Base-by-base conservation (phyloP, 1,284 basidiomycete species). In the Ganoderma meredithae region DNA sequence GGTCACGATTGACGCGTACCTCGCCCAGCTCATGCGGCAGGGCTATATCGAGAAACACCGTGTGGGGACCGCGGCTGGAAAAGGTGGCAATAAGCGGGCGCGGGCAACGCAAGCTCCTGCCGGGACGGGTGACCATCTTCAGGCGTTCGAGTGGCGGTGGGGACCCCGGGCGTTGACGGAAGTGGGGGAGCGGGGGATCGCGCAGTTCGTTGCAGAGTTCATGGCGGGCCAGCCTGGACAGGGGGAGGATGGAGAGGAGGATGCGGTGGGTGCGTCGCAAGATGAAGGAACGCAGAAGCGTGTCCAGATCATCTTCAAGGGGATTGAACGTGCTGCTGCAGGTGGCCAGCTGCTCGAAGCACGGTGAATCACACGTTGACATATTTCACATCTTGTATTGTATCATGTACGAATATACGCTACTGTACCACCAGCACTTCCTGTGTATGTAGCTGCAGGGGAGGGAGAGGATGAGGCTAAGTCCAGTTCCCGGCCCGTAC, bases 111-210 rank as follows among this genome's bases (percentile, higher is more conserved):
- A 86, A 71, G 82, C 76, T 5, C 81, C 81, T 12, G 58, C 55
- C 7, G 33, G 55, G 15, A 33, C 78, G 47, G 81, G 80, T 43
- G 87, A 89, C 22, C 86, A 86, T 15, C 85, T 83, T 9, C 80
- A 81, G 22, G 82, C 82, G 36, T 90, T 84, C 70, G 91, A 94
- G 76, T 94, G 92, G 92, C 85, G 88, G 7, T 95, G 93, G 93
- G 93, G 92, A 3, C 82, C 83, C 22, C 84, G 93, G n/a, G 89
- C 93, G 7, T 82, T 88, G 55, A 84, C 85, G 60, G 93, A 95
- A 77, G 84, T 95, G 1, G 90, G 92, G 5, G 93, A 95, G 77
- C 79, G 82, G 65, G 85, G 81, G 6, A 31, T 25, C 9, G 67
- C 53, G 2, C 79, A 79, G 61, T 95, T 94, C 71, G 80, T 94